Conservation (phyloP, 169 alveolate genomes). For the Cyclospora cayetanensis region DNA sequence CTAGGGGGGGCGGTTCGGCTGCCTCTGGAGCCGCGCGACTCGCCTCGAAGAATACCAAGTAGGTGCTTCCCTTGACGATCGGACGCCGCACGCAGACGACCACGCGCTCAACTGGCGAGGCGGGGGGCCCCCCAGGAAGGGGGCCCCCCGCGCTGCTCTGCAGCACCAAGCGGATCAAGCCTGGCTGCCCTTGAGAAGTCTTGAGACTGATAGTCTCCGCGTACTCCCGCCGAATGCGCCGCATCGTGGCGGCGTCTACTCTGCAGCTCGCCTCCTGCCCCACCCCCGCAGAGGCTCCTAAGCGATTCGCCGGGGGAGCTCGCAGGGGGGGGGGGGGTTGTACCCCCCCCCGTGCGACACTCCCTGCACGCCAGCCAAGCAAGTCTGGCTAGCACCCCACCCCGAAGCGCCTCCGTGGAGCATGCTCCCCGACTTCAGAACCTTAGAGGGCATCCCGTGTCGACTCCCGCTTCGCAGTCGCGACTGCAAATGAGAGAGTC, state of each 20-base stretch:
- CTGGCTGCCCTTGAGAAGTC: not conserved
- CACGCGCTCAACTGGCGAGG: conserved; percentile 19
- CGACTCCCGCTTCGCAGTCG: not conserved
- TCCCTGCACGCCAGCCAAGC: not conserved
- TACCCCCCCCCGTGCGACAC: not conserved
- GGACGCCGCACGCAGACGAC: conserved; percentile 26
- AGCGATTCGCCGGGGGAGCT: too few relatives aligned
- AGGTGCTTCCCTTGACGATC: conserved; percentile 39
- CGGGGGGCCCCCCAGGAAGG: not conserved
- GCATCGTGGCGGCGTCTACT: not conserved
- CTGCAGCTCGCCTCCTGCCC: not conserved
- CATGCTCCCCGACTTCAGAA: not conserved
- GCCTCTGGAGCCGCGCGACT: not conserved
- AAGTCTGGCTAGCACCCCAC: not conserved
- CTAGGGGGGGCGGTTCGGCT: too few relatives aligned
- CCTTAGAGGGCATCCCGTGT: not conserved
- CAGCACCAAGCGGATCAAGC: not conserved
- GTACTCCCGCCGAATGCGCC: not conserved
- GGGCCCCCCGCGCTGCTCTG: not conserved
- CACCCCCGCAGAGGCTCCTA: not conserved
- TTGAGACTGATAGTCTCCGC: not conserved
- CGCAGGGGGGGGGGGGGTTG: not conserved
- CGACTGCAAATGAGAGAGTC: not conserved
- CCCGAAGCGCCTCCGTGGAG: not conserved
- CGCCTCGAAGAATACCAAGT: conserved; percentile 34